Percentiles rank a stretch among this genome's conserved stretches.
Evolutionary conservation across 352 stramenopile genomes (phyloP).

Genomic region (Plasmopara halstedii): DNA sequence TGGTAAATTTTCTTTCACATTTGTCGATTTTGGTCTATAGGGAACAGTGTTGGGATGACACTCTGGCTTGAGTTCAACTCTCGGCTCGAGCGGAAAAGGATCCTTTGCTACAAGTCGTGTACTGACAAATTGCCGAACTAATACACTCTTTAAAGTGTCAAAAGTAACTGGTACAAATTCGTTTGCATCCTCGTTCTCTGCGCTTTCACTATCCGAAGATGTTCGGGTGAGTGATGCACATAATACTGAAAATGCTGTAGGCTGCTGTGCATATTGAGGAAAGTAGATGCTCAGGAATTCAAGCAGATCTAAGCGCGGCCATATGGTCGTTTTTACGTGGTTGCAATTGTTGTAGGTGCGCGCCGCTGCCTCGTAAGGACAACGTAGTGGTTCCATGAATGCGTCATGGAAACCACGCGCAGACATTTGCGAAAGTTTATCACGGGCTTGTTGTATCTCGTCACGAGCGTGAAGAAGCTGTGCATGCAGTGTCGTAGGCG

Average conservation of each 20-base stretch:
- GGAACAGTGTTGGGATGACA: conserved; percentile 10
- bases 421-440: conserved; percentile 12
- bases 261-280: conserved; percentile 23
- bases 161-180: conserved; percentile 19
- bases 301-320: conserved; percentile 20
- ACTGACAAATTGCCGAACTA: conserved; percentile 25
- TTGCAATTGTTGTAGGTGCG: background rate
- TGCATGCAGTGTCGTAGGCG: conserved; percentile 9
- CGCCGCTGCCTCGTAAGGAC: conserved; percentile 14
- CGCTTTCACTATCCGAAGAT: background rate
- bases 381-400: conserved; percentile 28
- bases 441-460: conserved; percentile 15
- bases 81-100: conserved; percentile 24
- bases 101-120: conserved; percentile 34
- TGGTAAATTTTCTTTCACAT: conserved; percentile 1
- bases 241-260: conserved; percentile 21
- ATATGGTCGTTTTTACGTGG: conserved; percentile 7
- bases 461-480: background rate
- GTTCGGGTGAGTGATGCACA: conserved; percentile 10
- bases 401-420: conserved; percentile 30
- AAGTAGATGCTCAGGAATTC: conserved; percentile 29
- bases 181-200: background rate
- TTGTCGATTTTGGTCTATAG: conserved; percentile 5
- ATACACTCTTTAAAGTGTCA: conserved; percentile 29
- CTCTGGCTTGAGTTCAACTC: conserved; percentile 14